A percentile compares a stretch with the other conserved stretches of the same genome.
These are phyloP conservation scores for Xylaria sp. DNA, from an alignment of 2,329 filamentous ascomycete genomes.

Conservation along the genomic window DNA sequence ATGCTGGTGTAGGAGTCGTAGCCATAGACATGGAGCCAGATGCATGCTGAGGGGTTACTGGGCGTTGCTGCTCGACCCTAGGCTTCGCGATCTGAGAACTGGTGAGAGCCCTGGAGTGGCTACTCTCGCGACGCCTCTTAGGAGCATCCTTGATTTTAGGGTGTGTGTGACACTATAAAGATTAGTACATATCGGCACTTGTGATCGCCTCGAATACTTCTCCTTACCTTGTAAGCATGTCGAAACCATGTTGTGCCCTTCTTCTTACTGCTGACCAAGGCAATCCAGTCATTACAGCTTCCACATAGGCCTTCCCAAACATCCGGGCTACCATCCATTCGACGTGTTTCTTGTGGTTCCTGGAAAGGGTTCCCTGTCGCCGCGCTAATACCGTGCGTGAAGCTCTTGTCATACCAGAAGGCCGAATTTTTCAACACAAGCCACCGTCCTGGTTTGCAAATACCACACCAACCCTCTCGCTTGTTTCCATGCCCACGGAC, in stretches of 20 bases:
- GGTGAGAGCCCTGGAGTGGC: constrained; percentile 52
- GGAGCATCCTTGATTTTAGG: constrained; percentile 74
- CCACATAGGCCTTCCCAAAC: constrained; percentile 82
- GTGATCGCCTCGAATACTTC: not conserved
- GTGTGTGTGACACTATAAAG: constrained; percentile 68
- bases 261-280: constrained; percentile 83
- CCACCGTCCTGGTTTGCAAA: constrained; percentile 86
- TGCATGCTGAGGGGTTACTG: constrained; percentile 52
- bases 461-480: constrained; percentile 87
- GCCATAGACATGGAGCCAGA: constrained; percentile 44
- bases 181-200: constrained; percentile 27
- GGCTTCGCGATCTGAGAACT: constrained; percentile 53
- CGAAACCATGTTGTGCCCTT: constrained; percentile 93
- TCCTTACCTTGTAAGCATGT: constrained; percentile 79
- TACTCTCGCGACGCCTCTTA: constrained; percentile 69
- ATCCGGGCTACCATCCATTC: constrained; percentile 80
- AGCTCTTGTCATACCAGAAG: constrained; percentile 93
- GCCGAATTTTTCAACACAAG: constrained; percentile 88
- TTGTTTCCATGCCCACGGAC: constrained; percentile 86
- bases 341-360: constrained; percentile 73
- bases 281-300: constrained; percentile 81
- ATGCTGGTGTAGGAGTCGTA: constrained; percentile 48
- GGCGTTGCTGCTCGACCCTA: constrained; percentile 51
- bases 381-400: constrained; percentile 84
- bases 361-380: constrained; percentile 80